Base-by-base conservation (phyloP, 2,329 filamentous ascomycete species). In the Microthyrium microscopicum region DNA sequence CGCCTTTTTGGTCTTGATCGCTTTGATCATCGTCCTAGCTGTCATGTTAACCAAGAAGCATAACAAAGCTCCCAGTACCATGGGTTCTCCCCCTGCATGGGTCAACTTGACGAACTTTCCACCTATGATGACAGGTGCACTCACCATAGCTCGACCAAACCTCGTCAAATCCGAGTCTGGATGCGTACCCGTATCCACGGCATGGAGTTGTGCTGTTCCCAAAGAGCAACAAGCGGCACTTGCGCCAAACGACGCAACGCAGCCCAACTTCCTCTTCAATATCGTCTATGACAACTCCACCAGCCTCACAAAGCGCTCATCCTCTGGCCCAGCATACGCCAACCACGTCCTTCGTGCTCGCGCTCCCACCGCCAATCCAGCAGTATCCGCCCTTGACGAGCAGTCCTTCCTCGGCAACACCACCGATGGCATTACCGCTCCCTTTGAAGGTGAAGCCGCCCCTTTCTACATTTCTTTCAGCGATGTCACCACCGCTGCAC, bases 171-270 rank as follows among this genome's bases (percentile, higher is more conserved):
- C 70, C n/a, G 66, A 71, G 34, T 70, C 69, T 16, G 70, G 68
- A 5, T 95, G 85, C 44, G 73, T 85, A 4, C 60, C 64, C 5
- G 77, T 77, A 1, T 62, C 71, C 3, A 80, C 78, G 0, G 54
- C 89, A 35, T 95, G 85, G 85, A 91, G 78, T 49, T 95, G 85
- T 51, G 68, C 75, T 8, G 55, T 92, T 12, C 83, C 85, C 3
- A 83, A 83, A 49, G 81, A 84, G 43, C 57, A 81, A 39, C 79
- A 85, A 27, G 55, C 65, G 3, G 63, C 66, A 1, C 69, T 76
- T 27, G 57, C 62, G 2, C 73, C 74, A 0, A 80, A 74, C 46
- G 60, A 65, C 22, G 59, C 73, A 1, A 66, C 77, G 40, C 70
- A 82, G 46, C 84, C 85, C 1, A 80, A 77, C 32, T 82, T 94